Base-by-base conservation (phyloP, 1,284 basidiomycete genomes). In the Kwoniella shivajii region DNA sequence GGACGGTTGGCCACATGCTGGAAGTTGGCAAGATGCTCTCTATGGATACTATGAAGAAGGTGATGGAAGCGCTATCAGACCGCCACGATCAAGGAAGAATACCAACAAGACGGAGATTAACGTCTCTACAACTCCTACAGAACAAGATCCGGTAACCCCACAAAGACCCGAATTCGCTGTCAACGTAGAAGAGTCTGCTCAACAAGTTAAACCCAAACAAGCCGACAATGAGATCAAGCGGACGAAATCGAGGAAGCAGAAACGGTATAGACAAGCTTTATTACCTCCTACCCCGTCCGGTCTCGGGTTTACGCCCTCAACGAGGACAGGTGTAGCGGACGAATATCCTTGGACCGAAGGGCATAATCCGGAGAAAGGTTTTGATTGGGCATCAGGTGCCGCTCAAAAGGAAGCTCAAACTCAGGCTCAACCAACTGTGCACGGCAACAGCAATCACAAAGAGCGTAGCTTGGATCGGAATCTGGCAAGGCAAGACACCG, bases 11-110 rank as follows among this genome's bases (percentile, higher is more conserved):
- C 70, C 68, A 3, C 73, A 75, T 50, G 72, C 72, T 6, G 74
- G 74, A 6, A 69, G 62, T n/a, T 76, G 74, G 74, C 72, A 75
- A 53, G 68, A 75, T 44, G 73, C 72, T 4, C 46, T 74, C 27
- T 69, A 73, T 38, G 68, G 66, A 29, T 59, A 63, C 14, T 73
- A 72, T 26, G 61, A 68, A 18, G 68, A 67, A 22, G 41, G 50
- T 29, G 43, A 27, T 18, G 20, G 27, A 3, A 11, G 42, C 4
- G 13, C 34, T 30, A 5, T 42, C 13, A 30, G 37, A 37, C 18
- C 50, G 20, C 24, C 39, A 16, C 53, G 43, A 37, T 55, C 45
- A 5, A 36, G 39, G 16, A 45, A 42, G 38, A 24, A 31, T 9
- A 37, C 38, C 18, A 11, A 43, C 7, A 44, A 38, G 29, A 36